Conservation (phyloP, 306 rosid genomes). For the Vigna nakashimae region DNA sequence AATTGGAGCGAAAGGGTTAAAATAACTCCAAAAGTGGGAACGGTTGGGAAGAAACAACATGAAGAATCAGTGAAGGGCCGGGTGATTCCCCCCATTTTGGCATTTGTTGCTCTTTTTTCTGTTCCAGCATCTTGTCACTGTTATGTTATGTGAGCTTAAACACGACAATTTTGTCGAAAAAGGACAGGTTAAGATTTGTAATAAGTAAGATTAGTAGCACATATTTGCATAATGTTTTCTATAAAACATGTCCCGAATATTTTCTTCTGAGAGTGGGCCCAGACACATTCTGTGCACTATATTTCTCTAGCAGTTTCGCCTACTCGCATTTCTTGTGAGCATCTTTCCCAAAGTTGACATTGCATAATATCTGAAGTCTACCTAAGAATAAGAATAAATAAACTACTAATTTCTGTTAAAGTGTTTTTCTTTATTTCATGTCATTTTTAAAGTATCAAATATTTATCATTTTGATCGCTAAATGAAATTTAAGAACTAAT, state of each 20-base stretch:
- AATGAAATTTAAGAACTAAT: background rate
- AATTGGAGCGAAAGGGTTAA: background rate
- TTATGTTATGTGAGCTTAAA: background rate
- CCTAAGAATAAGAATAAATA: too few species aligned
- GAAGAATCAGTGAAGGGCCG: conserved; percentile 11
- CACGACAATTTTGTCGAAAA: background rate
- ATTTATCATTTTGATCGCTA: background rate
- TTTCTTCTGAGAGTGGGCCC: background rate
- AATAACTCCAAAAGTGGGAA: background rate
- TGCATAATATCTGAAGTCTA: background rate
- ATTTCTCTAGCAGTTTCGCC: background rate
- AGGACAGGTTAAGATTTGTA: background rate
- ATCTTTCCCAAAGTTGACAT: background rate
- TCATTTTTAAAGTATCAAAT: background rate
- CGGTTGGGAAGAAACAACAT: background rate
- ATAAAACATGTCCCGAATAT: background rate
- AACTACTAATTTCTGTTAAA: too few species aligned
- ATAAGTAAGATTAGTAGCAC: background rate
- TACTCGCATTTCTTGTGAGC: background rate
- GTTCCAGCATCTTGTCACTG: background rate
- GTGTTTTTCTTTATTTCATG: too few species aligned
- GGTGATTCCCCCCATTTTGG: background rate
- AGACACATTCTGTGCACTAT: background rate
- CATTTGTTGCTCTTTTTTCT: background rate
- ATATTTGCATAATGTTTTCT: background rate